Percentiles rank a stretch among this genome's conserved stretches.
phyloP scores from a whole-genome alignment of 2,329 filamentous ascomycete species.

The Fusarium incarnatum region DNA sequence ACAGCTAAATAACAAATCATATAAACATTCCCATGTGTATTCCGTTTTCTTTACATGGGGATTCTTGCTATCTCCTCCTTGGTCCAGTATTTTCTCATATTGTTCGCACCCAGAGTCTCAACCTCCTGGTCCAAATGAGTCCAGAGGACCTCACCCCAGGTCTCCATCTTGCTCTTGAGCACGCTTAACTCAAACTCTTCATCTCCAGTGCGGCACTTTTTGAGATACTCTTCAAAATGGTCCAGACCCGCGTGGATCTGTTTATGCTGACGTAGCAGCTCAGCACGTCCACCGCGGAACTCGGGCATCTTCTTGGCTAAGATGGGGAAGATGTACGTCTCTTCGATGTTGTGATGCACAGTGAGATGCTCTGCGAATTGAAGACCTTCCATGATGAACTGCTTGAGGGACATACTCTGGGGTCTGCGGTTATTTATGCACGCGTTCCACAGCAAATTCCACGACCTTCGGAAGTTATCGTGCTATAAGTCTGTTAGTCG shows the following conservation, averaged over 20 bases:
- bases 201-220: conserved; percentile 71
- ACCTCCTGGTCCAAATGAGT: conserved; percentile 88
- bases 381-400: conserved; percentile 76
- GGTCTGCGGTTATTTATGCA: conserved; percentile 71
- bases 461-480: conserved; percentile 79
- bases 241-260: conserved; percentile 83
- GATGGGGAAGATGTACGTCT: conserved; percentile 81
- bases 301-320: conserved; percentile 83
- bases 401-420: conserved; percentile 70
- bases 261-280: conserved; percentile 79
- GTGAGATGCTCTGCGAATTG: conserved; percentile 77
- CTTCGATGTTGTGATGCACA: conserved; percentile 85
- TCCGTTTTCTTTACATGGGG: conserved; percentile 66
- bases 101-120: conserved; percentile 76
- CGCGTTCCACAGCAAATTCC: conserved; percentile 77
- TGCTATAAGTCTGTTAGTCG: conserved; percentile 62
- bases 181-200: conserved; percentile 66
- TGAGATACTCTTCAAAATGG: conserved; percentile 73
- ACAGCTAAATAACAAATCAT: conserved; percentile 9
- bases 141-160: conserved; percentile 83
- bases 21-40: background rate
- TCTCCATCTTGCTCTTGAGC: conserved; percentile 78
- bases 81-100: conserved; percentile 88
- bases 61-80: conserved; percentile 78
- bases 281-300: conserved; percentile 67